Percentiles rank a stretch among this genome's conserved stretches.
Conservation (phyloP, 2,329 filamentous ascomycete genomes). For the Alternaria arborescens region DNA sequence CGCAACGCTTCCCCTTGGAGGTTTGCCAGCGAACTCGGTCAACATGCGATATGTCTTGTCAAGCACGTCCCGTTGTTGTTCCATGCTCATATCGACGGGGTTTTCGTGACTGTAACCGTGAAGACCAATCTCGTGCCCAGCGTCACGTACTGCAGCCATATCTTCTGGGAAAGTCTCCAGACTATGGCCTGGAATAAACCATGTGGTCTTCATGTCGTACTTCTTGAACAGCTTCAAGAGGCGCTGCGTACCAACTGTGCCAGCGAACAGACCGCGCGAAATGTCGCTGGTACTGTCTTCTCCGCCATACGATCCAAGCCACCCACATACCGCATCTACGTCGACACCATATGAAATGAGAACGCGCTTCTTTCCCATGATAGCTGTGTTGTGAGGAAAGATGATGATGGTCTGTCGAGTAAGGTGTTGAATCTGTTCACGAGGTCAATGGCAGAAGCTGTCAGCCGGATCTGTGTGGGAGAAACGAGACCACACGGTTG, state of each 20-base stretch:
- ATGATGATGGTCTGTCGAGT: background rate
- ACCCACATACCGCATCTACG: conserved; percentile 72
- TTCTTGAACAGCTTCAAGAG: conserved; percentile 76
- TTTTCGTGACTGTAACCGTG: conserved; percentile 78
- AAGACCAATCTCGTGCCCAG: conserved; percentile 70
- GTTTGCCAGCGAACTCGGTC: conserved; percentile 73
- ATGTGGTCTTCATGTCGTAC: conserved; percentile 74
- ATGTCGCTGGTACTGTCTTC: conserved; percentile 77
- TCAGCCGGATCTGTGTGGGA: background rate
- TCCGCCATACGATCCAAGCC: conserved; percentile 77
- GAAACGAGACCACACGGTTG: background rate
- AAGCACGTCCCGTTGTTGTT: conserved; percentile 78
- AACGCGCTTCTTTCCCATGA: conserved; percentile 61
- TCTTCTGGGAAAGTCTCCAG: conserved; percentile 73
- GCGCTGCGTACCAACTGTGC: conserved; percentile 71
- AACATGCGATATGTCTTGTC: conserved; percentile 78
- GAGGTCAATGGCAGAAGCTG: background rate
- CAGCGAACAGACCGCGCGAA: conserved; percentile 73
- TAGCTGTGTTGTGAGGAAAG: background rate
- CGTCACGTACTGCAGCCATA: conserved; percentile 64
- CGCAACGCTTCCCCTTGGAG: conserved; percentile 75
- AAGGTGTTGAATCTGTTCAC: background rate
- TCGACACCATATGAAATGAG: conserved; percentile 74
- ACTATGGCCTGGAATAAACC: conserved; percentile 69
- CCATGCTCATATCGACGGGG: conserved; percentile 71